These are phyloP conservation scores for Cyclotella atomus DNA, from an alignment of 108 stramenopile genomes.

Conservation along the genomic window DNA sequence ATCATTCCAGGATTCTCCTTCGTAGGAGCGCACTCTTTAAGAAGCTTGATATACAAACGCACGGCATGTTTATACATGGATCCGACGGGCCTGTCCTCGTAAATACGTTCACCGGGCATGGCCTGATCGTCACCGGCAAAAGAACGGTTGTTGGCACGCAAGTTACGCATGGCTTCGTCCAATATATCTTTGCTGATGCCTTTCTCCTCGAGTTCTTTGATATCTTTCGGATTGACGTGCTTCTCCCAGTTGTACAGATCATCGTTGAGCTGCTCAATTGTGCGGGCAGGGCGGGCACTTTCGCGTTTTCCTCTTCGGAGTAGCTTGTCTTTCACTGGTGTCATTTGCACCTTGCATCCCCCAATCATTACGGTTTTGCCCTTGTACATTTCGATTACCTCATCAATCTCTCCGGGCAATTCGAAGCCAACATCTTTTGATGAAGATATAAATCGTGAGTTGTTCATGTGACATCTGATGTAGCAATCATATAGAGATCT, in stretches of 20 bases:
- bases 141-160: conserved; percentile 74
- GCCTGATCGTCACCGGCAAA: conserved; percentile 78
- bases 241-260: conserved; percentile 82
- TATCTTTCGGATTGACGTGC: conserved; percentile 77
- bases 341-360: conserved; percentile 33
- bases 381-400: conserved; percentile 42
- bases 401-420: conserved; percentile 69
- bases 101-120: conserved; percentile 62
- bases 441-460: neutral
- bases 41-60: conserved; percentile 47
- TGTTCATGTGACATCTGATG: neutral
- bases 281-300: conserved; percentile 58
- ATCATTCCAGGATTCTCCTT: conserved; percentile 68
- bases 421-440: conserved; percentile 76
- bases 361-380: conserved; percentile 52
- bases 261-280: conserved; percentile 69
- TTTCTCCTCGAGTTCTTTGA: conserved; percentile 56
- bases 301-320: conserved; percentile 47
- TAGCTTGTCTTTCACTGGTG: conserved; percentile 50
- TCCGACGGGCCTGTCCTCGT: conserved; percentile 59
- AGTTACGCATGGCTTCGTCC: conserved; percentile 67
- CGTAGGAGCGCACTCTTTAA: conserved; percentile 49
- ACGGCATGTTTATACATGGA: conserved; percentile 53
- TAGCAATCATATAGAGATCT: neutral
- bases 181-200: conserved; percentile 69